Base-by-base conservation (phyloP, 225 moss, liverwort and hornwort species). In the Pleurozium schreberi region DNA sequence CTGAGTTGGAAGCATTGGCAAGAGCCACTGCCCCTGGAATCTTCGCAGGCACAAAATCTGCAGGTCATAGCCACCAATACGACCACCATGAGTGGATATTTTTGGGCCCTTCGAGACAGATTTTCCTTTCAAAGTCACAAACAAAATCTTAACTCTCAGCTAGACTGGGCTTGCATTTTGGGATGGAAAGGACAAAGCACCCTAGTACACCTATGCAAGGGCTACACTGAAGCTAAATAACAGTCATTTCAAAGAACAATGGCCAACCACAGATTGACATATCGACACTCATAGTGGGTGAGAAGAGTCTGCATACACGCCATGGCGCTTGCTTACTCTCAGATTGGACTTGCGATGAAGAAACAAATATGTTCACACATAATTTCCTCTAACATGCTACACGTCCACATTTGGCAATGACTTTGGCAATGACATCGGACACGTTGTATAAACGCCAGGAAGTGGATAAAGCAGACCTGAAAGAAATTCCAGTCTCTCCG, bases 401-500 rank as follows among this genome's bases (percentile, higher is more conserved):
- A 90, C 26, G 85, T 63, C 64, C 75, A 55, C 47, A 63, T 62
- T 36, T 87, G 49, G 40, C 25, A 84, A 18, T 18, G 21, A 67
- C 55, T 83, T 64, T 73, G 81, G 81, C 55, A 69, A 68, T 53
- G 45, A 38, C 49, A 88, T 69, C 63, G 78, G 18, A 65, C 60
- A 76, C 26, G 18, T 42, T 57, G 36, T 33, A 70, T 27, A 31
- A 73, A 52, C 58, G 60, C 40, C 40, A 52, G 26, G 78, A 64
- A 58, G 80, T 40, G 70, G 53, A 87, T 65, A 77, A 88, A 84
- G 49, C 85, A 88, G 50, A 94, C 94, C 92, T 89, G 91, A 87
- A 15, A 96, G 94, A 90, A 97, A 96, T 63, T 97, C 96, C 81
- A 96, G 85, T 92, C 94, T 93, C 75, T 95, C 92, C 28, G 92